Conservation (phyloP, 139 green algal species). For the Haematococcus lacustris region DNA sequence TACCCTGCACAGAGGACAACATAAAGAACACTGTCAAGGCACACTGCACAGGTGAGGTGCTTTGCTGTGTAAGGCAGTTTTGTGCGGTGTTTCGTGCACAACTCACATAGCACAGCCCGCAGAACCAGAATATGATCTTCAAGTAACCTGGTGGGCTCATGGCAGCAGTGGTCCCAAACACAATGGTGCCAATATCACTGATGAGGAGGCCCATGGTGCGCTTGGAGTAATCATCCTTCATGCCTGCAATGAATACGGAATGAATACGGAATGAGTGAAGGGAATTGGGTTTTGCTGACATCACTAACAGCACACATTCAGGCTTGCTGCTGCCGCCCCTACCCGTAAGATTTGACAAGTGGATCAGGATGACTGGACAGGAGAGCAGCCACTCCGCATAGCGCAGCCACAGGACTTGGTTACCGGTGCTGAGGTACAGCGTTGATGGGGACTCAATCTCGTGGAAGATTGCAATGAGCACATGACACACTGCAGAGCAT, state of each 20-base stretch:
- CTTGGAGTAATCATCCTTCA: too few species aligned
- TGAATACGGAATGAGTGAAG: background rate
- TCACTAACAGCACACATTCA: background rate
- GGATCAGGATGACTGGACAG: constrained; percentile 49
- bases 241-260: background rate
- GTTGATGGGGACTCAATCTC: too few species aligned
- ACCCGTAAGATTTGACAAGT: constrained; percentile 49
- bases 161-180: too few species aligned
- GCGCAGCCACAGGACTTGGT: too few species aligned
- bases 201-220: too few species aligned
- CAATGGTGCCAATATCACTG: too few species aligned
- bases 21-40: constrained; percentile 32
- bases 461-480: too few species aligned
- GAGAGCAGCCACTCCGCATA: constrained; percentile 50
- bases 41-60: background rate
- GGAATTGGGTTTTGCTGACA: background rate
- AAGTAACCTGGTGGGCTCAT: too few species aligned
- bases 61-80: background rate
- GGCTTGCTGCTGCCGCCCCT: too few species aligned
- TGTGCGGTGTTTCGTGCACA: background rate
- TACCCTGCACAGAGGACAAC: constrained; percentile 29
- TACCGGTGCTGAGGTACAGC: too few species aligned
- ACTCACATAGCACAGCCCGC: background rate
- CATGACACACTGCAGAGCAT: too few species aligned
- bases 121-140: too few species aligned